phyloP scores from a whole-genome alignment of 345 rosid genomes.

The Nasturtium officinale region DNA sequence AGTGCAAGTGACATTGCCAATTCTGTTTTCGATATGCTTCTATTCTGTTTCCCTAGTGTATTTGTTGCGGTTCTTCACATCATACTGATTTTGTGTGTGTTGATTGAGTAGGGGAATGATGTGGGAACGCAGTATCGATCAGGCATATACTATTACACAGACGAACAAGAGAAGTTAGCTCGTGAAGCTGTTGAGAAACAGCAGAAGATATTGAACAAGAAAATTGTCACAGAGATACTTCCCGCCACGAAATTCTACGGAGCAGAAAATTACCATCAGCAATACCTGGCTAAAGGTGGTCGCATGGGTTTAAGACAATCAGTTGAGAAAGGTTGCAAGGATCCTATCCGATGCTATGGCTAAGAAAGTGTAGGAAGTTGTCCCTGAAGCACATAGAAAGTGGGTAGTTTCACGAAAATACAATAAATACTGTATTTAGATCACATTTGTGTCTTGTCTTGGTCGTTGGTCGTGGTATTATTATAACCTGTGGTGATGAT shows the following conservation, averaged over 20 bases:
- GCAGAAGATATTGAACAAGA: conserved; percentile 49
- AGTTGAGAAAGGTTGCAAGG: conserved; percentile 69
- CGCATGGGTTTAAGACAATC: conserved; percentile 59
- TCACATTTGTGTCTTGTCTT: conserved; percentile 28
- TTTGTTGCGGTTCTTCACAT: neutral
- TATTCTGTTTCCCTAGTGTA: neutral
- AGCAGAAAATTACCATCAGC: conserved; percentile 84
- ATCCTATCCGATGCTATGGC: conserved; percentile 83
- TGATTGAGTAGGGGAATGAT: conserved; percentile 60
- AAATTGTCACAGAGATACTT: conserved; percentile 73
- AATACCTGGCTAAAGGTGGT: conserved; percentile 79
- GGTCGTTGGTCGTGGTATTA: conserved; percentile 19
- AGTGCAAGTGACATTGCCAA: conserved; percentile 16
- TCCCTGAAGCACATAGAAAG: conserved; percentile 16
- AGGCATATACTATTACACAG: conserved; percentile 79
- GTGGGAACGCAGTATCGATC: conserved; percentile 86
- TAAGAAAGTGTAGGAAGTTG: conserved; percentile 35
- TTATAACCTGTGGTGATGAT: conserved; percentile 9
- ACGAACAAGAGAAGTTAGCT: conserved; percentile 55
- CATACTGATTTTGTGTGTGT: conserved; percentile 18
- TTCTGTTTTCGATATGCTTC: neutral
- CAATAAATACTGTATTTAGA: conserved; percentile 5
- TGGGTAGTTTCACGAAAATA: conserved; percentile 11
- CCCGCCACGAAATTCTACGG: conserved; percentile 76
- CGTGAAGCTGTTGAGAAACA: conserved; percentile 66